These are phyloP conservation scores for Talaromyces liani DNA, from an alignment of 495 filamentous ascomycete genomes.

Conservation along the genomic window DNA sequence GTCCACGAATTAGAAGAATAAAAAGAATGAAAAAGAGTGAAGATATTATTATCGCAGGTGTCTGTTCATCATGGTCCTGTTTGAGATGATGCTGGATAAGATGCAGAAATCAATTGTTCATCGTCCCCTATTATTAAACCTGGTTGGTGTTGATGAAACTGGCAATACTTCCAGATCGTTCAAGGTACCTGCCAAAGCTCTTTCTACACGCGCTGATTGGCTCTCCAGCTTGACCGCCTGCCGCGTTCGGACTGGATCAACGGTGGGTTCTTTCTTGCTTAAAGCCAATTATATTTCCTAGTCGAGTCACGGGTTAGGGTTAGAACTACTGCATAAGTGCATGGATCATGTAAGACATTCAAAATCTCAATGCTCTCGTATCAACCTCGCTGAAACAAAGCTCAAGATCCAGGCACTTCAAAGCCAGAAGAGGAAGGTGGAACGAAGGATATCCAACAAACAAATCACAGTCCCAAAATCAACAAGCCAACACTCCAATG, in stretches of 20 bases:
- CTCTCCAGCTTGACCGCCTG: neutral
- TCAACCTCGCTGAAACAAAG: neutral
- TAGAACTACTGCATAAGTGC: neutral
- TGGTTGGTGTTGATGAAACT: neutral
- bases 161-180: neutral
- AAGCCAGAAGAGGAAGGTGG: neutral
- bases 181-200: neutral
- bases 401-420: neutral
- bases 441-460: neutral
- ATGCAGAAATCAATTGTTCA: conserved; percentile 1
- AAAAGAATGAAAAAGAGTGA: neutral
- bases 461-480: neutral
- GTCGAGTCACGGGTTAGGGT: neutral
- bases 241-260: neutral
- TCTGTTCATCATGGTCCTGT: neutral
- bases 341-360: neutral
- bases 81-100: neutral
- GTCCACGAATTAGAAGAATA: neutral
- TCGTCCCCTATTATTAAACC: neutral
- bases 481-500: neutral
- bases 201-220: neutral
- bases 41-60: neutral
- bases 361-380: neutral
- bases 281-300: neutral
- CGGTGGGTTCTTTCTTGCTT: neutral